These are phyloP conservation scores for Cytospora chrysosperma DNA, from an alignment of 2,329 filamentous ascomycete genomes.

Conservation along the genomic window DNA sequence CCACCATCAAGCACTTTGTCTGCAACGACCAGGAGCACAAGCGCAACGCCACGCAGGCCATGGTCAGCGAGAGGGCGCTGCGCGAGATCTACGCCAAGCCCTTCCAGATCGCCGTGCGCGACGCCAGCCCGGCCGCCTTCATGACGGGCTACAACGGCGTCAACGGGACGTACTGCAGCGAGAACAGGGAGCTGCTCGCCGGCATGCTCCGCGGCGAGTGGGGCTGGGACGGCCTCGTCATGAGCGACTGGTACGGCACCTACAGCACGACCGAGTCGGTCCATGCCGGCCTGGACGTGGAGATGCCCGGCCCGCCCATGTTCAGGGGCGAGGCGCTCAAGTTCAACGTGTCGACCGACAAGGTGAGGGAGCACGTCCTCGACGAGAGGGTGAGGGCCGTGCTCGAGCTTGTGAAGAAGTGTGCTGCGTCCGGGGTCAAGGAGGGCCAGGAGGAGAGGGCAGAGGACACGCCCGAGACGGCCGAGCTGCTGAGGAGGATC, in stretches of 20 bases:
- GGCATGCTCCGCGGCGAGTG: constrained; percentile 55
- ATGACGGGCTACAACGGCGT: constrained; percentile 62
- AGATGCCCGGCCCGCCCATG: constrained; percentile 58
- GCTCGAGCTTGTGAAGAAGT: constrained; percentile 59
- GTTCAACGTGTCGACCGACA: constrained; percentile 54
- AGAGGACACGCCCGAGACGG: constrained; percentile 60
- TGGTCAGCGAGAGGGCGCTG: constrained; percentile 55
- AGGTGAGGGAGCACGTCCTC: constrained; percentile 53
- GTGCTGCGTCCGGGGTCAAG: constrained; percentile 51
- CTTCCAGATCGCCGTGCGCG: constrained; percentile 56
- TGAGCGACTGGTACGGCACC: constrained; percentile 61
- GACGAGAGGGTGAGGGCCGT: constrained; percentile 59
- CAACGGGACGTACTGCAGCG: constrained; percentile 56
- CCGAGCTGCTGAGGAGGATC: constrained; percentile 62
- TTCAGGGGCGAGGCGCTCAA: constrained; percentile 52
- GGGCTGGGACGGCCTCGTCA: constrained; percentile 56
- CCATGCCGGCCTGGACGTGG: constrained; percentile 55
- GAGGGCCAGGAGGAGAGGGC: constrained; percentile 54
- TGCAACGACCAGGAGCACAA: constrained; percentile 62
- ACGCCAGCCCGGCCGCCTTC: constrained; percentile 51
- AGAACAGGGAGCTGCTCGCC: constrained; percentile 51
- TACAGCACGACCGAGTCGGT: constrained; percentile 53
- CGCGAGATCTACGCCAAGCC: constrained; percentile 59
- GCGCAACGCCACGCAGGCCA: constrained; percentile 54
- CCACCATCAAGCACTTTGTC: constrained; percentile 60